Conservation (phyloP, 2,329 filamentous ascomycete genomes). For the Tolypocladium ovalisporum region DNA sequence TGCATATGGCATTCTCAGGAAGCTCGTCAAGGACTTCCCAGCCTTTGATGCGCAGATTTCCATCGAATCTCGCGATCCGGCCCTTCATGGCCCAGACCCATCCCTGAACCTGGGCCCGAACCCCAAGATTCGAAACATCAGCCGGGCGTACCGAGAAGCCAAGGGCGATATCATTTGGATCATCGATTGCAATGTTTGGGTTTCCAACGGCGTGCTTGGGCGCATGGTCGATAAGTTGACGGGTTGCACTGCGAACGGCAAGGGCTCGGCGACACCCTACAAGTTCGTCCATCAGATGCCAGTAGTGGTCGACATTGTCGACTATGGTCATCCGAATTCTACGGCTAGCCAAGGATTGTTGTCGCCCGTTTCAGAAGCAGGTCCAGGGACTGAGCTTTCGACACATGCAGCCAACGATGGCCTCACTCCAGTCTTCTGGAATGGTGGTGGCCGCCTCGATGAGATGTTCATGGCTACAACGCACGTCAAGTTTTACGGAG, state of each 20-base stretch:
- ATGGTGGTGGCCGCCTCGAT: conserved; percentile 73
- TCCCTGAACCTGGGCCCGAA: conserved; percentile 69
- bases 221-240: conserved; percentile 83
- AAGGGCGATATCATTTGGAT: conserved; percentile 87
- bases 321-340: conserved; percentile 11
- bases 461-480: conserved; percentile 91
- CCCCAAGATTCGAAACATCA: conserved; percentile 97
- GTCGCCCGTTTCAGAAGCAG: conserved; percentile 20
- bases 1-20: conserved; percentile 62
- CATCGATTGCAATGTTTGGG: conserved; percentile 94
- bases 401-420: conserved; percentile 11
- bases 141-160: conserved; percentile 80
- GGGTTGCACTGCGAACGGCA: conserved; percentile 46
- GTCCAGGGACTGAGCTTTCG: conserved; percentile 15
- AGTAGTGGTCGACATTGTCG: conserved; percentile 64
- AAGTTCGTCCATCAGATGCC: conserved; percentile 96
- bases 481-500: conserved; percentile 95
- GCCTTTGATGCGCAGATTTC: conserved; percentile 60
- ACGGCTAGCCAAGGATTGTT: conserved; percentile 18
- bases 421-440: conserved; percentile 19
- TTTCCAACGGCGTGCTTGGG: conserved; percentile 65
- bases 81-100: conserved; percentile 44
- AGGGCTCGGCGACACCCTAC: conserved; percentile 43
- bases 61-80: conserved; percentile 72
- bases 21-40: conserved; percentile 64